Evolutionary conservation across 2,329 filamentous ascomycete genomes (phyloP).

Genomic region (Apiospora pterosperma): DNA sequence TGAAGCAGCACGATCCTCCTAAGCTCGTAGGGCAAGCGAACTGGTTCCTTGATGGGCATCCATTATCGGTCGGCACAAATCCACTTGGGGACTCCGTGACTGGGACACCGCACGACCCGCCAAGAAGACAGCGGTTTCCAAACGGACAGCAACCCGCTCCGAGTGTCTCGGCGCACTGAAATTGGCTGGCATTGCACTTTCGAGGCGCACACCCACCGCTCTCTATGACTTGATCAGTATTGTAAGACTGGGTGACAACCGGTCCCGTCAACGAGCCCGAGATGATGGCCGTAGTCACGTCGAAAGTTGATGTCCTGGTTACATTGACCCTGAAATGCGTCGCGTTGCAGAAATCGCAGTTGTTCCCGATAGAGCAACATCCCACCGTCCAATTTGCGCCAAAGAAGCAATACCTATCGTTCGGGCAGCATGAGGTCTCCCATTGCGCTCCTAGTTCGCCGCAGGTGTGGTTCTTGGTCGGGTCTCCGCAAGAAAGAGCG

Average conservation of each 20-base stretch:
- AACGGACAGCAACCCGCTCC: slow-evolving; percentile 50
- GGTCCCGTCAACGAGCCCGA: slow-evolving; percentile 19
- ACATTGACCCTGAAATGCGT: slow-evolving; percentile 25
- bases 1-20: slow-evolving; percentile 48
- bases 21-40: slow-evolving; percentile 36
- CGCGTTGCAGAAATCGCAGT: slow-evolving; percentile 26
- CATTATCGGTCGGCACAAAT: slow-evolving; percentile 33
- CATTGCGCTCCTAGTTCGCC: slow-evolving; percentile 4
- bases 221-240: slow-evolving; percentile 11
- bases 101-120: slow-evolving; percentile 31
- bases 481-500: neutral
- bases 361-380: slow-evolving; percentile 30
- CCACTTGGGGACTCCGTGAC: slow-evolving; percentile 18
- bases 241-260: neutral
- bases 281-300: slow-evolving; percentile 16
- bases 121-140: slow-evolving; percentile 37
- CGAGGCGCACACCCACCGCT: slow-evolving; percentile 10
- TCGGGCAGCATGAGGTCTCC: slow-evolving; percentile 18
- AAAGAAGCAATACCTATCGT: slow-evolving; percentile 13
- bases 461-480: slow-evolving; percentile 4
- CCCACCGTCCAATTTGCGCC: slow-evolving; percentile 14
- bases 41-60: slow-evolving; percentile 41
- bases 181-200: slow-evolving; percentile 28
- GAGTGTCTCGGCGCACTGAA: slow-evolving; percentile 39
- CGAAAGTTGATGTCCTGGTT: neutral